Percentiles rank a stretch among this genome's conserved stretches.
Conservation (phyloP, 208 protist genomes). For the Trypanosoma mega region DNA sequence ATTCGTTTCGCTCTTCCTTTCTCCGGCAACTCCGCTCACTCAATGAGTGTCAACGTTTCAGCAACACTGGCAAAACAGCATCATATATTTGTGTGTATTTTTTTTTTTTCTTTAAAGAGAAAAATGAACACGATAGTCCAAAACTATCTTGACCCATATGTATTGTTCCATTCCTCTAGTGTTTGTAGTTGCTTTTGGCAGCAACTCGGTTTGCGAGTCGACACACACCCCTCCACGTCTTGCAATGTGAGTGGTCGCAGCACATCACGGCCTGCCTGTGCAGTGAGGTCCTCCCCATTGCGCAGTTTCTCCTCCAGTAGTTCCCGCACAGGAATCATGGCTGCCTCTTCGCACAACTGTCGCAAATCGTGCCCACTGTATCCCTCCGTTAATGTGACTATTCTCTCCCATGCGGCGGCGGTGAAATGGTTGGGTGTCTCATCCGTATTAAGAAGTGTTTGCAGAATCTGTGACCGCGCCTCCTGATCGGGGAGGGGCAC, state of each 20-base stretch:
- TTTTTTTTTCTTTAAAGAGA: too few relatives aligned
- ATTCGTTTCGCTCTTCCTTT: too few relatives aligned
- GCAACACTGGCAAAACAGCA: too few relatives aligned
- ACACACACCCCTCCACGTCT: slow-evolving; percentile 19
- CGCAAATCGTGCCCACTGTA: slow-evolving; percentile 44
- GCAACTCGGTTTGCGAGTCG: slow-evolving; percentile 19
- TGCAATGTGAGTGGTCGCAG: slow-evolving; percentile 21
- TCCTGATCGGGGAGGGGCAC: slow-evolving; percentile 61
- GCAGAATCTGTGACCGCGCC: slow-evolving; percentile 40
- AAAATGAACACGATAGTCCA: too few relatives aligned
- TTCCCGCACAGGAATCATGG: slow-evolving; percentile 29
- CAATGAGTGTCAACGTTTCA: too few relatives aligned
- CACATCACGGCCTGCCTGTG: not conserved
- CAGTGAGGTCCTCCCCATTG: slow-evolving; percentile 14
- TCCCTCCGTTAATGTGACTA: slow-evolving; percentile 52
- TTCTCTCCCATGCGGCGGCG: slow-evolving; percentile 24
- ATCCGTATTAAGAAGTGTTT: slow-evolving; percentile 27
- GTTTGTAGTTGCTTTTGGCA: slow-evolving; percentile 16
- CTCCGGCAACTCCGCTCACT: too few relatives aligned
- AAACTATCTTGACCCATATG: slow-evolving; percentile 6
- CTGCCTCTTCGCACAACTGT: slow-evolving; percentile 25
- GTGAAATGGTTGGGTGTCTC: slow-evolving; percentile 46
- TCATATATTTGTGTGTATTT: too few relatives aligned
- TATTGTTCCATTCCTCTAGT: slow-evolving; percentile 23
- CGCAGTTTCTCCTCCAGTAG: slow-evolving; percentile 17